A percentile compares a stretch with the other conserved stretches of the same genome.
Evolutionary conservation across 192 early-diverging fungal species (phyloP).

Genomic region (Irineochytrium annulatum): DNA sequence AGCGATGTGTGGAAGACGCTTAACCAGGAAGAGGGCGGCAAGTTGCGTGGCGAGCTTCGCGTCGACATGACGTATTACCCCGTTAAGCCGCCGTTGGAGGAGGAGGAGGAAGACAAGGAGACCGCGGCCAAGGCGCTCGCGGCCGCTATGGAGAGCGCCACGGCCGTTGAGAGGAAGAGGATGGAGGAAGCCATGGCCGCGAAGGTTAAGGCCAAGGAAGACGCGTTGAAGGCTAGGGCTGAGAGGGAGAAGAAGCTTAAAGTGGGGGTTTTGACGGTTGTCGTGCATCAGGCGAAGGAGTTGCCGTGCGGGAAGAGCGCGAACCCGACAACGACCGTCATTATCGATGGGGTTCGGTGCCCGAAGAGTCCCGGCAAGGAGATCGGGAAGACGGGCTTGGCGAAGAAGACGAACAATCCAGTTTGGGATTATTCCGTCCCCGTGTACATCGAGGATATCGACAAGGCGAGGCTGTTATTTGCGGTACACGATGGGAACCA

Average conservation of each 20-base stretch:
- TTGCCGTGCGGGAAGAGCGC: slow-evolving; percentile 26
- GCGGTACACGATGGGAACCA: slow-evolving; percentile 51
- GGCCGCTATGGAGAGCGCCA: neutral
- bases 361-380: neutral
- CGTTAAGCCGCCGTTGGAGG: neutral
- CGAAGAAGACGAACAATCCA: slow-evolving; percentile 74
- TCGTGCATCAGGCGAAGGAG: slow-evolving; percentile 43
- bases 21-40: slow-evolving; percentile 3
- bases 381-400: slow-evolving; percentile 49
- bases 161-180: neutral
- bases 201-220: neutral
- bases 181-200: neutral
- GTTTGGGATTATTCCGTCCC: slow-evolving; percentile 68
- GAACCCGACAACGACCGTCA: slow-evolving; percentile 45
- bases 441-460: slow-evolving; percentile 68
- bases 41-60: slow-evolving; percentile 6
- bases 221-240: neutral
- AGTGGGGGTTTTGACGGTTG: slow-evolving; percentile 38
- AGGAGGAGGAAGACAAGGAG: neutral
- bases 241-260: neutral
- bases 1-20: slow-evolving; percentile 34
- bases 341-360: too few relatives aligned
- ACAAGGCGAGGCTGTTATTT: slow-evolving; percentile 54
- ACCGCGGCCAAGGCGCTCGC: neutral
- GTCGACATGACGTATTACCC: slow-evolving; percentile 15